Percentiles rank a stretch among this genome's conserved stretches.
Conservation (phyloP, 139 green algal species). For the Pycnococcus provasolii region DNA sequence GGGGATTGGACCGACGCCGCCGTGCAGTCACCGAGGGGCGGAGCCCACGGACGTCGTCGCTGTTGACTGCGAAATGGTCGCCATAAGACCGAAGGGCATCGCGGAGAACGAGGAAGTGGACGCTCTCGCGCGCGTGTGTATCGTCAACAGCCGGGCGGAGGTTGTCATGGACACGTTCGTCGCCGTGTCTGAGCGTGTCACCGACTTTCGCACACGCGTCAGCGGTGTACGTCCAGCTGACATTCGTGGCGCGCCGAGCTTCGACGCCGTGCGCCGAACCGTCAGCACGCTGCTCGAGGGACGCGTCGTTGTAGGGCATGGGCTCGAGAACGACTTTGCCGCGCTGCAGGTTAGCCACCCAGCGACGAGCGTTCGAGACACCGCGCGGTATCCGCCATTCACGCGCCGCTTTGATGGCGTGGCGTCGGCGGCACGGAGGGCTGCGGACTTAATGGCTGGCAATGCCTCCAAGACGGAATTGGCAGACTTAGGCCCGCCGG, state of each 20-base stretch:
- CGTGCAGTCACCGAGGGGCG: neutral
- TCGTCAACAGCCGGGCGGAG: slow-evolving; percentile 68
- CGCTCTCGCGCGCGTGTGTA: slow-evolving; percentile 56
- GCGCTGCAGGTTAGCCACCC: slow-evolving; percentile 64
- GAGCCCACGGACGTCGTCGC: slow-evolving; percentile 41
- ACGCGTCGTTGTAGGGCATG: slow-evolving; percentile 62
- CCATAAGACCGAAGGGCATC: slow-evolving; percentile 37
- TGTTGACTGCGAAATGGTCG: slow-evolving; percentile 95
- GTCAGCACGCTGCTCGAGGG: slow-evolving; percentile 42
- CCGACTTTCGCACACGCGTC: slow-evolving; percentile 61
- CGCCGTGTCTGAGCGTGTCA: slow-evolving; percentile 4
- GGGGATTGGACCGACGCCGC: neutral
- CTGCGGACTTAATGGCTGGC: no score
- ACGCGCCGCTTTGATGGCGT: neutral
- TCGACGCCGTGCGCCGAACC: slow-evolving; percentile 38
- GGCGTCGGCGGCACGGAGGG: no score
- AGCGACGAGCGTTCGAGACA: slow-evolving; percentile 22
- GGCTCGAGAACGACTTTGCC: slow-evolving; percentile 66
- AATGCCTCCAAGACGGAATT: no score
- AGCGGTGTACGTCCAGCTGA: slow-evolving; percentile 41
- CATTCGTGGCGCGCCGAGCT: slow-evolving; percentile 38
- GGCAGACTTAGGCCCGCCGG: neutral
- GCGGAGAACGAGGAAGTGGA: slow-evolving; percentile 44
- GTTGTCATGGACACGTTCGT: slow-evolving; percentile 71
- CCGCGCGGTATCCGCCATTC: slow-evolving; percentile 22